Evolutionary conservation across 2,329 filamentous ascomycete species (phyloP).

Genomic region (Grosmannia clavigera): DNA sequence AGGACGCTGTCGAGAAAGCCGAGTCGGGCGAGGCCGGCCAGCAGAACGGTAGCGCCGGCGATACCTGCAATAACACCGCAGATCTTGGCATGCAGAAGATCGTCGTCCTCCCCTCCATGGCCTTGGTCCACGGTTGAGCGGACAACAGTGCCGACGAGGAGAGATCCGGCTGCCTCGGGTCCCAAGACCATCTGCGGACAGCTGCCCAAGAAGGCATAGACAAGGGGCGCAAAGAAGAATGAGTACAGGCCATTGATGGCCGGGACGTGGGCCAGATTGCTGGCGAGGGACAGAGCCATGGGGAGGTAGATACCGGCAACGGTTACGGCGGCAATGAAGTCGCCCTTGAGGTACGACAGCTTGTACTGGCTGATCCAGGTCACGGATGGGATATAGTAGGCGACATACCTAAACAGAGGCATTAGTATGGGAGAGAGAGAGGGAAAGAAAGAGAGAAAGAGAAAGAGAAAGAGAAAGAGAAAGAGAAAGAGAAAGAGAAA

Average conservation of each 20-base stretch:
- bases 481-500: background rate
- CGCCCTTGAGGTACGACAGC: conserved; percentile 69
- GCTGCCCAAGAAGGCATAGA: conserved; percentile 85
- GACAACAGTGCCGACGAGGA: conserved; percentile 80
- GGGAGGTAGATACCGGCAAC: conserved; percentile 98
- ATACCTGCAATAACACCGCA: conserved; percentile 82
- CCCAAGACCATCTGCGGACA: conserved; percentile 90
- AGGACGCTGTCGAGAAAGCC: conserved; percentile 93
- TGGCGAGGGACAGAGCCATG: conserved; percentile 86
- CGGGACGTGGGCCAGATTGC: conserved; percentile 84
- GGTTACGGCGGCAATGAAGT: conserved; percentile 80
- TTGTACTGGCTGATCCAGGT: conserved; percentile 86
- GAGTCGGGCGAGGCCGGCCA: conserved; percentile 71
- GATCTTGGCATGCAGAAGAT: conserved; percentile 61
- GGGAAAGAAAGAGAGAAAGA: background rate
- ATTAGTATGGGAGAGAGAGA: background rate
- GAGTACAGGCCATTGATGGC: conserved; percentile 90
- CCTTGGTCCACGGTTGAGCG: conserved; percentile 63
- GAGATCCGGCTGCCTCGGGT: conserved; percentile 83
- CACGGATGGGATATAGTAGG: conserved; percentile 85
- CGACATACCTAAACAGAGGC: conserved; percentile 53
- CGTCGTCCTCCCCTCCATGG: conserved; percentile 49
- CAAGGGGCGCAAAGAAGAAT: conserved; percentile 82
- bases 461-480: background rate
- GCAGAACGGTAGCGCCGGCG: conserved; percentile 77